Base-by-base conservation (phyloP, 768 basidiomycete genomes). In the Tephrocybe sp. region DNA sequence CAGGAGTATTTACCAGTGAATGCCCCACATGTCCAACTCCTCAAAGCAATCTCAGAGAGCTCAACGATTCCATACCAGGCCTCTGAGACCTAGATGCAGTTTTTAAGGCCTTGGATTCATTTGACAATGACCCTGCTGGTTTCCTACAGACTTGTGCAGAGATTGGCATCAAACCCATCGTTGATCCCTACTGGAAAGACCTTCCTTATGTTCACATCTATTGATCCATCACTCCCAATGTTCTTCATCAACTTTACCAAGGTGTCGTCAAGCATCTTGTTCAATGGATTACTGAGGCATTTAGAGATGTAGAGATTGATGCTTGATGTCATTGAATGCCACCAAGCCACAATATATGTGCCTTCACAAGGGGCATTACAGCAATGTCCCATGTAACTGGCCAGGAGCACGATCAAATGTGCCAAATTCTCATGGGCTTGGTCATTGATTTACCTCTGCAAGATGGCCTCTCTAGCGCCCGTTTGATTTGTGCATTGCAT, bases 331-430 rank as follows among this genome's bases (percentile, higher is more conserved):
- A 58, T 1, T 53, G 64, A 2, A 45, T 74, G 1, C 70, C 71
- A 4, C 65, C 64, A 9, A 70, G 69, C 46, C 67, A 72, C 47
- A 56, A 68, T 22, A 52, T 73, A 24, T 63, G 61, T 0, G 27
- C 56, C 0, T 75, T 75, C 51, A 40, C 49, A 6, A 68, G 70
- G 22, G 74, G 75, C 1, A 73, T 75, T 32, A 58, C 56, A 0
- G 30, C 44, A 0, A 62, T 74, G 7, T 60, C 64, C 4, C 57
- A 56, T 8, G 52, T 72, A 8, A 65, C 66, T n/a, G n/a, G n/a
- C n/a, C n/a, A n/a, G n/a, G n/a, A n/a, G n/a, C n/a, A n/a, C n/a
- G n/a, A n/a, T n/a, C n/a, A 69, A 24, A 72, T 74, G n/a, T 58
- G 60, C 30, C 55, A 46, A 1, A 52, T 69, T 24, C 47, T 75